These are phyloP conservation scores for Sugiyamaella xylanicola DNA, from an alignment of 1,139 yeast species.

Conservation along the genomic window DNA sequence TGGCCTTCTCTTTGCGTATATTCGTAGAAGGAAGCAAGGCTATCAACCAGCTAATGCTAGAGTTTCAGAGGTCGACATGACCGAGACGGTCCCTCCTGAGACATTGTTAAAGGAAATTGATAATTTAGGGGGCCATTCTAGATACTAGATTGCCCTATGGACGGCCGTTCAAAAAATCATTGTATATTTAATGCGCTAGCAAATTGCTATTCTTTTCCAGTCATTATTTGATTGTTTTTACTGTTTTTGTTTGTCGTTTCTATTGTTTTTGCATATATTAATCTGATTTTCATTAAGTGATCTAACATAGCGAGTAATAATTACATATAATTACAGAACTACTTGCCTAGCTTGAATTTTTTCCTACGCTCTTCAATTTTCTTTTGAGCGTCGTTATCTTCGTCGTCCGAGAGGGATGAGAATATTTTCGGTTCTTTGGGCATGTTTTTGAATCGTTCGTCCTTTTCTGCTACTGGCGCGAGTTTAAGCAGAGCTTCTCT, in stretches of 20 bases:
- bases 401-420: slow-evolving; percentile 21
- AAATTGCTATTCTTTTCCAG: slow-evolving; percentile 2
- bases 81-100: slow-evolving; percentile 65
- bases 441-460: slow-evolving; percentile 30
- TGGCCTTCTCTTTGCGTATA: slow-evolving; percentile 58
- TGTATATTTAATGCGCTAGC: slow-evolving; percentile 8
- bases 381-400: slow-evolving; percentile 15
- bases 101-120: slow-evolving; percentile 62
- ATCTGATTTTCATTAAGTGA: slow-evolving; percentile 16
- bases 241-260: slow-evolving; percentile 10
- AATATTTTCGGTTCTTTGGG: slow-evolving; percentile 20
- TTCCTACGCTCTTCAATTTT: slow-evolving; percentile 15
- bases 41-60: slow-evolving; percentile 49
- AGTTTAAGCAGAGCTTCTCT: slow-evolving; percentile 44
- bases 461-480: slow-evolving; percentile 40
- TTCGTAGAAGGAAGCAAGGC: slow-evolving; percentile 51
- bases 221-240: slow-evolving; percentile 7
- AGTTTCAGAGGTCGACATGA: slow-evolving; percentile 68
- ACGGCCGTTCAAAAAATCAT: not conserved
- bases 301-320: slow-evolving; percentile 8
- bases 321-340: not conserved
- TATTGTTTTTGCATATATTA: slow-evolving; percentile 15
- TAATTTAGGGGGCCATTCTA: slow-evolving; percentile 31
- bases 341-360: slow-evolving; percentile 20
- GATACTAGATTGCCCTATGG: not conserved